Conservation (phyloP, 2,329 filamentous ascomycete genomes). For the Monosporascus sp. region DNA sequence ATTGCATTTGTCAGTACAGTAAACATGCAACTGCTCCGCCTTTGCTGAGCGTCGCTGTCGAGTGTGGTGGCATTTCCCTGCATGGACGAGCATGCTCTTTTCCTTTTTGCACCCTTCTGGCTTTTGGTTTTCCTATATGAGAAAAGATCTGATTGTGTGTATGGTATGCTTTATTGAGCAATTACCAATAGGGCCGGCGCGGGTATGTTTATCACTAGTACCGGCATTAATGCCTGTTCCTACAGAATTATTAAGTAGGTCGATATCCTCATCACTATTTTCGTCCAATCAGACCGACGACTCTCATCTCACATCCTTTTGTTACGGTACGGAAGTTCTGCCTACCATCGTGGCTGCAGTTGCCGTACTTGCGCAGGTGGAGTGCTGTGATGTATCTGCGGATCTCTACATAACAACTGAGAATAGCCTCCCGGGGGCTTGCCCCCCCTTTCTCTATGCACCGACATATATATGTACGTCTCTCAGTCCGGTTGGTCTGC, state of each 20-base stretch:
- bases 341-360: neutral
- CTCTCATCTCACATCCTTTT: neutral
- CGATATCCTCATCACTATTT: neutral
- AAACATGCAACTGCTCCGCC: neutral
- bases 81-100: neutral
- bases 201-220: neutral
- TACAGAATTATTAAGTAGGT: neutral
- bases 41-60: no score
- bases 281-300: neutral
- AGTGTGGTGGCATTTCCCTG: neutral
- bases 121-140: neutral
- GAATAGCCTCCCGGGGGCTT: no score
- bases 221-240: neutral
- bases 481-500: conserved; percentile 18
- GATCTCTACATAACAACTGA: neutral
- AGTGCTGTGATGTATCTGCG: neutral
- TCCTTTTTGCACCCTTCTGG: neutral
- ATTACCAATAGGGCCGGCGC: neutral
- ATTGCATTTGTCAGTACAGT: neutral
- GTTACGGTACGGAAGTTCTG: neutral
- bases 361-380: neutral
- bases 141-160: neutral
- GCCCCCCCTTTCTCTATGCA: no score
- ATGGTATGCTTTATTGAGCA: neutral
- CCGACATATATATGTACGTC: neutral